A percentile compares a stretch with the other conserved stretches of the same genome.
phyloP scores from a whole-genome alignment of 73 alveolate species.

The Paramecium bursaria region DNA sequence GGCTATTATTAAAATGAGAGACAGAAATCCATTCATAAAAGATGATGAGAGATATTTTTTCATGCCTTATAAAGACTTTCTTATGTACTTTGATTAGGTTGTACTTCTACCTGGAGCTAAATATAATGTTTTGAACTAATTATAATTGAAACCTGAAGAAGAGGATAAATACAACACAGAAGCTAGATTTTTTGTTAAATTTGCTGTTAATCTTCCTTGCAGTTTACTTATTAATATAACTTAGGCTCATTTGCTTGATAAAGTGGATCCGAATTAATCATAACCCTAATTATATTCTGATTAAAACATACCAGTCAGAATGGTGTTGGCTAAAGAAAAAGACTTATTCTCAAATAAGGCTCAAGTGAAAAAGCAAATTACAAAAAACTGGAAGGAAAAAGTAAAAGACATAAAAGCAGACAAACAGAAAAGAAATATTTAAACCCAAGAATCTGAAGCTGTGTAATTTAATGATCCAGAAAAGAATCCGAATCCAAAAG shows the following conservation, averaged over 20 bases:
- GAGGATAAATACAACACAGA: constrained; percentile 36
- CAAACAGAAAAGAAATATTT: not conserved
- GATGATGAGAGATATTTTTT: constrained; percentile 5
- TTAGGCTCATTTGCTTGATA: constrained; percentile 6
- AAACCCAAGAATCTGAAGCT: too few relatives aligned
- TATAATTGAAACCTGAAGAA: constrained; percentile 34
- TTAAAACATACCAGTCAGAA: constrained; percentile 42
- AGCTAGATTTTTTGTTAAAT: constrained; percentile 33
- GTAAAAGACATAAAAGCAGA: not conserved
- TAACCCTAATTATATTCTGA: not conserved
- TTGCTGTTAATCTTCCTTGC: constrained; percentile 10
- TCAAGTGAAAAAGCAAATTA: constrained; percentile 21
- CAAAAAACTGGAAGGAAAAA: constrained; percentile 21
- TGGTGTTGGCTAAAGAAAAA: constrained; percentile 48
- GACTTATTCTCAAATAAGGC: constrained; percentile 32
- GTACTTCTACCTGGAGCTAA: not conserved
- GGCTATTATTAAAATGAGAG: not conserved
- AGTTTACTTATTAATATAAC: constrained; percentile 10
- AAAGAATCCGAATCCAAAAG: too few relatives aligned
- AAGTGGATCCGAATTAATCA: not conserved
- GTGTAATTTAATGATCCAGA: too few relatives aligned
- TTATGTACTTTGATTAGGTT: constrained; percentile 2
- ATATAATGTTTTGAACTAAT: constrained; percentile 7
- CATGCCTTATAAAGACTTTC: constrained; percentile 18
- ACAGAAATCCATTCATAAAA: constrained; percentile 1